Conservation (phyloP, 345 rosid genomes). For the Syzygium jambos region DNA sequence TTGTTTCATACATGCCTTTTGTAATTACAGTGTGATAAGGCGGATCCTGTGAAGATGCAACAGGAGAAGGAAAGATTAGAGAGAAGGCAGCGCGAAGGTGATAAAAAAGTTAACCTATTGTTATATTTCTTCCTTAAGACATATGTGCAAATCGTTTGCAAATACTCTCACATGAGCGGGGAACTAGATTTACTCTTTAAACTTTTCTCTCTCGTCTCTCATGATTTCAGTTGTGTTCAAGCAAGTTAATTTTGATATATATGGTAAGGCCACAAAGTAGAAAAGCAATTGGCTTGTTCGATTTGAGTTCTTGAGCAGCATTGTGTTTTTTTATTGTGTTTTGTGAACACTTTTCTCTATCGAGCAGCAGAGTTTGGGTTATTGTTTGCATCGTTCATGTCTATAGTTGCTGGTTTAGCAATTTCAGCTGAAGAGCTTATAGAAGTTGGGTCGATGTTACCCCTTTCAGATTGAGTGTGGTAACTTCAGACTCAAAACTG, state of each 20-base stretch:
- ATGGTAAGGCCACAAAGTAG: neutral
- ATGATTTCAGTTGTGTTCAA: neutral
- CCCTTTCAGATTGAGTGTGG: neutral
- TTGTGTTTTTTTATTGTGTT: neutral
- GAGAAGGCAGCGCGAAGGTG: constrained; percentile 70
- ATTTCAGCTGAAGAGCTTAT: neutral
- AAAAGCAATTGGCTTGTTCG: neutral
- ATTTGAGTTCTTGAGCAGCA: neutral
- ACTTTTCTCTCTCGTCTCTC: neutral
- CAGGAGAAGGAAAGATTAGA: constrained; percentile 65
- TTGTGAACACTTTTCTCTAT: neutral
- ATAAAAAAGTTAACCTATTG: neutral
- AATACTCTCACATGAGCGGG: neutral
- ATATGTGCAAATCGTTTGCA: neutral
- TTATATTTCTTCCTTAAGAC: neutral
- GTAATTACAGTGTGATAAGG: constrained; percentile 45
- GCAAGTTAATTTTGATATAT: neutral
- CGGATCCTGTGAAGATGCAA: constrained; percentile 46
- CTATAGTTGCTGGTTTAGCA: neutral
- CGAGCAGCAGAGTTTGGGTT: neutral
- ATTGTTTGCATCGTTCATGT: neutral
- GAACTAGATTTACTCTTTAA: neutral
- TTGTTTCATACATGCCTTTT: neutral
- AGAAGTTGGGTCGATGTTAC: neutral
- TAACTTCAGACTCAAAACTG: neutral